Conservation (phyloP, 495 filamentous ascomycete genomes). For the Cudoniella acicularis region DNA sequence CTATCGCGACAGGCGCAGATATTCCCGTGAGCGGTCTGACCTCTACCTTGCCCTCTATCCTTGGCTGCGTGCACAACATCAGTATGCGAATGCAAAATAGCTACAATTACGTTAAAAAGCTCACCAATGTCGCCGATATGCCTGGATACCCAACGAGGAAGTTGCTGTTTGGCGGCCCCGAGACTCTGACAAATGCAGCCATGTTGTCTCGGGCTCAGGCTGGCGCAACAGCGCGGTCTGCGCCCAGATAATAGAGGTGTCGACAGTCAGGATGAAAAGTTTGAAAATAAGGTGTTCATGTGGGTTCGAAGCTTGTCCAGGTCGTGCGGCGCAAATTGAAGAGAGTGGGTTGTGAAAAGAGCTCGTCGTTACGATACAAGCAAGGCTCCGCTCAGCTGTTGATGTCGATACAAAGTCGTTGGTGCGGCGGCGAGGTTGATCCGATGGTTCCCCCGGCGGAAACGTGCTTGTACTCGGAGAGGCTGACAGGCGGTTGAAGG, state of each 20-base stretch:
- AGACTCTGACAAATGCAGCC: constrained; percentile 94
- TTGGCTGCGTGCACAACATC: constrained; percentile 54
- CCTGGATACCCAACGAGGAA: constrained; percentile 96
- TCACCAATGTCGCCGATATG: constrained; percentile 94
- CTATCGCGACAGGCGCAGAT: constrained; percentile 81
- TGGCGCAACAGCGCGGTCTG: constrained; percentile 22
- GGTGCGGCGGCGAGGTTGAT: not conserved
- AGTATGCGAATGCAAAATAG: constrained; percentile 17
- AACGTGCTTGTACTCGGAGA: not conserved
- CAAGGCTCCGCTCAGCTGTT: constrained; percentile 21
- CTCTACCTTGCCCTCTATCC: constrained; percentile 97
- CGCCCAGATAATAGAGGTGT: constrained; percentile 22
- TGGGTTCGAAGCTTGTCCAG: not conserved
- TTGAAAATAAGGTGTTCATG: not conserved
- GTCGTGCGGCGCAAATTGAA: not conserved
- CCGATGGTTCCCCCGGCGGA: not conserved
- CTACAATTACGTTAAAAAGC: constrained; percentile 28
- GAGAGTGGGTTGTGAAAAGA: not conserved
- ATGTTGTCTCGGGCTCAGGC: constrained; percentile 35
- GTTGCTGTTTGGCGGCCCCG: constrained; percentile 93
- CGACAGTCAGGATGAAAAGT: constrained; percentile 10
- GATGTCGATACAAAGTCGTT: not conserved
- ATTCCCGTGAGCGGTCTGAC: constrained; percentile 81
- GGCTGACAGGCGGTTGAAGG: no score
- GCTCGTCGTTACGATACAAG: constrained; percentile 22